These are phyloP conservation scores for Iberis pinnata DNA, from an alignment of 345 rosid genomes.

Conservation along the genomic window DNA sequence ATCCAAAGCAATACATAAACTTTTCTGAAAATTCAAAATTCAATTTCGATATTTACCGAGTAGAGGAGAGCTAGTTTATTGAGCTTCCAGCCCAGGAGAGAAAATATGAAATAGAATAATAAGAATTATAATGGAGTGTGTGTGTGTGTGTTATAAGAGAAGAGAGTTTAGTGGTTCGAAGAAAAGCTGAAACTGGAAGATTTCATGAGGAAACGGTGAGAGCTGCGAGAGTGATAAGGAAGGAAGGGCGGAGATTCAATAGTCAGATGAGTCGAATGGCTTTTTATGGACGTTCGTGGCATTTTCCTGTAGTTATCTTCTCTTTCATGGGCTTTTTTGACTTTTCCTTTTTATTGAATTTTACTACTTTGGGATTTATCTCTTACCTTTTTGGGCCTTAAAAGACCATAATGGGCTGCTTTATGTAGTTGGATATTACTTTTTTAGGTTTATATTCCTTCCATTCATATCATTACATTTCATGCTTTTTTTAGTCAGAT, in stretches of 20 bases:
- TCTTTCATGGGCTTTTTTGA: conserved; percentile 10
- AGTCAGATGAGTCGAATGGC: conserved; percentile 49
- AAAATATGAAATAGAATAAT: background rate
- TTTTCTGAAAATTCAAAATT: background rate
- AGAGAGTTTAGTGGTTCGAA: conserved; percentile 26
- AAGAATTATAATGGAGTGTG: conserved; percentile 3
- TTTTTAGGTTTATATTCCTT: background rate
- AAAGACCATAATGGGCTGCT: conserved; percentile 16
- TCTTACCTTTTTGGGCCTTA: conserved; percentile 9
- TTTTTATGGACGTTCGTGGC: conserved; percentile 50
- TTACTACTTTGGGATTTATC: background rate
- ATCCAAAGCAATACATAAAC: conserved; percentile 9
- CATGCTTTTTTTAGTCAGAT: no score
- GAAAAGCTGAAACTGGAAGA: conserved; percentile 28
- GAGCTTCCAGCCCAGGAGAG: background rate
- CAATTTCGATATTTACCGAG: conserved; percentile 22
- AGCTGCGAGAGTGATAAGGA: conserved; percentile 67
- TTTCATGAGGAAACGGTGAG: conserved; percentile 25
- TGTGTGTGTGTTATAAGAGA: conserved; percentile 4
- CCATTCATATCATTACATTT: no score
- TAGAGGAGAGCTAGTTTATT: conserved; percentile 4
- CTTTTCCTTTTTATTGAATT: background rate
- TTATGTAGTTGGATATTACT: background rate
- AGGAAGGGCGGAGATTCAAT: conserved; percentile 99
- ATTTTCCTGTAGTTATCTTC: conserved; percentile 27